A percentile compares a stretch with the other conserved stretches of the same genome.
These are phyloP conservation scores for Salpingoeca rosetta DNA, from an alignment of 78 protist species.

Conservation along the genomic window DNA sequence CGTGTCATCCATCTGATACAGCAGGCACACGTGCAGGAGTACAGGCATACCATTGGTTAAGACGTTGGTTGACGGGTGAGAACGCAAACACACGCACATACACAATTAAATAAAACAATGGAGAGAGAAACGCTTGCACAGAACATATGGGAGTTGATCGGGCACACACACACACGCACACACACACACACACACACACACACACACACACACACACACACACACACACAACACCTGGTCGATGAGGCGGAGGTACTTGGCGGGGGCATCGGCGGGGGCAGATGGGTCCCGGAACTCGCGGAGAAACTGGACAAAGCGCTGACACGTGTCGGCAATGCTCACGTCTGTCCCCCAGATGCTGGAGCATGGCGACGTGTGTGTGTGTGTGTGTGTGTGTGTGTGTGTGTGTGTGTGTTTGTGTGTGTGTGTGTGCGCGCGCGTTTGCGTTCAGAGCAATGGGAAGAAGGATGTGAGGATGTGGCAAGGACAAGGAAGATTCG, in stretches of 20 bases:
- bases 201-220: not conserved
- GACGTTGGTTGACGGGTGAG: too few species aligned
- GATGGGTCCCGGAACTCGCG: not conserved
- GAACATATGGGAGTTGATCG: not conserved
- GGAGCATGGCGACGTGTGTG: too few species aligned
- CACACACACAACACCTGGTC: not conserved
- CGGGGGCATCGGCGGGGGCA: not conserved
- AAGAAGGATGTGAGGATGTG: too few species aligned
- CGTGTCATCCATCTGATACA: not conserved
- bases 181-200: not conserved
- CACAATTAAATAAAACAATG: too few species aligned
- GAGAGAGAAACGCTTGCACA: too few species aligned
- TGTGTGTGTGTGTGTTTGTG: too few species aligned
- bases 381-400: too few species aligned
- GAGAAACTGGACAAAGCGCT: not conserved
- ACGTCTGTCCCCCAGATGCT: slow-evolving; percentile 41
- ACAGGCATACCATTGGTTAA: not conserved
- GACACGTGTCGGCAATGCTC: not conserved
- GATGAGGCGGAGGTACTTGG: not conserved
- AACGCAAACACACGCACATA: too few species aligned
- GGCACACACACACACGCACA: not conserved
- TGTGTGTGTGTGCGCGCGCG: too few species aligned
- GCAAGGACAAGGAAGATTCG: too few species aligned
- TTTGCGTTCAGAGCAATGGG: too few species aligned
- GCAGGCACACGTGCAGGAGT: not conserved